These are phyloP conservation scores for Cephalotrichum gorgonifer DNA, from an alignment of 2,329 filamentous ascomycete genomes.

Conservation along the genomic window DNA sequence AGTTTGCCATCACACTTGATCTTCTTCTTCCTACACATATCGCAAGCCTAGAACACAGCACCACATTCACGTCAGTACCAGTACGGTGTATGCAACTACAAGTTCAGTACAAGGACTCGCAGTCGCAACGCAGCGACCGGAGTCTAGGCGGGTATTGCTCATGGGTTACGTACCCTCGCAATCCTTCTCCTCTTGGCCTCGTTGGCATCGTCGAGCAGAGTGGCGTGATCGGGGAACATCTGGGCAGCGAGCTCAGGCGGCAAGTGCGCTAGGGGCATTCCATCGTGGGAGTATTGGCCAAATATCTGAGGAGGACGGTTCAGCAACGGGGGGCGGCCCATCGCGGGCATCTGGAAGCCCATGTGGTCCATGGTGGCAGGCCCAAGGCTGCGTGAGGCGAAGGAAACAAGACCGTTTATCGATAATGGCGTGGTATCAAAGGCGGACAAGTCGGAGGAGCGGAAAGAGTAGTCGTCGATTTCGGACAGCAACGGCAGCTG, in stretches of 20 bases:
- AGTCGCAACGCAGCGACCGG: too few species aligned
- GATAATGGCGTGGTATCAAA: too few species aligned
- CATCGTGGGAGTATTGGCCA: slow-evolving; percentile 49
- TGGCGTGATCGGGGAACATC: slow-evolving; percentile 47
- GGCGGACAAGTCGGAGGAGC: background rate
- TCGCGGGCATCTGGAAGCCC: slow-evolving; percentile 47
- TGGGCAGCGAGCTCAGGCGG: slow-evolving; percentile 48
- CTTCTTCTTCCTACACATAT: slow-evolving; percentile 95
- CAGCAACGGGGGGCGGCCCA: slow-evolving; percentile 47
- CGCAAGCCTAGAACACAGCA: slow-evolving; percentile 57
- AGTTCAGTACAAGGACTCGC: too few species aligned
- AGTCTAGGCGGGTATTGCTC: too few species aligned
- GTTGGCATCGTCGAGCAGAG: slow-evolving; percentile 54
- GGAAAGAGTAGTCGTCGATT: background rate
- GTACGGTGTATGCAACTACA: background rate
- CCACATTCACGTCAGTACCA: background rate
- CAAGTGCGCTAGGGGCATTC: slow-evolving; percentile 44
- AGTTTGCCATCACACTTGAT: slow-evolving; percentile 97
- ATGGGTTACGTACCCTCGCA: slow-evolving; percentile 50
- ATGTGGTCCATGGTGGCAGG: slow-evolving; percentile 43
- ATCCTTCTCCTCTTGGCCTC: slow-evolving; percentile 86
- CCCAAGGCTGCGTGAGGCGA: too few species aligned
- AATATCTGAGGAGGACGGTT: slow-evolving; percentile 62
- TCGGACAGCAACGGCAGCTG: too few species aligned
- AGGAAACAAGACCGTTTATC: too few species aligned